Evolutionary conservation across 805 yeast genomes (phyloP).

Genomic region (Cyberlindnera japonica): DNA sequence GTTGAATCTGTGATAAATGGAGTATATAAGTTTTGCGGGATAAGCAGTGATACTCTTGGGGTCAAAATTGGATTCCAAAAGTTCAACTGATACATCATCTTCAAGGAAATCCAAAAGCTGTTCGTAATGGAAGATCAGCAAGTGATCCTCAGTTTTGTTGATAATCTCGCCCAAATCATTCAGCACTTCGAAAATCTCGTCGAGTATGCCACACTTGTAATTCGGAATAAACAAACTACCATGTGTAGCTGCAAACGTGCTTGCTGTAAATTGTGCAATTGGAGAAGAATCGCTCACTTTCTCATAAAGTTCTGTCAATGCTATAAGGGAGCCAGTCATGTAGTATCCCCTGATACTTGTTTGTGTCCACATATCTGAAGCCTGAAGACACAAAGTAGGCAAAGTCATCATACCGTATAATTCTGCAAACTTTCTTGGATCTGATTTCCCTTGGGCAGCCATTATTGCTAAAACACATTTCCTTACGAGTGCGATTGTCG

Average conservation of each 20-base stretch:
- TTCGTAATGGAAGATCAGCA: constrained; percentile 7
- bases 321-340: constrained; percentile 17
- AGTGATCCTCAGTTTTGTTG: constrained; percentile 8
- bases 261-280: constrained; percentile 13
- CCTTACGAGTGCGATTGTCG: constrained; percentile 12
- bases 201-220: constrained; percentile 16
- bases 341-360: constrained; percentile 11
- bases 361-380: constrained; percentile 14
- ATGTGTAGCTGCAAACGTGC: constrained; percentile 4
- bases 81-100: constrained; percentile 3
- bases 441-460: constrained; percentile 10
- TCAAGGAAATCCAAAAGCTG: constrained; percentile 12
- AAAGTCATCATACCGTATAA: constrained; percentile 6
- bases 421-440: constrained; percentile 7
- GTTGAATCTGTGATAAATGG: constrained; percentile 15
- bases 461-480: constrained; percentile 12
- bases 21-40: constrained; percentile 16
- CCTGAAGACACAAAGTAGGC: constrained; percentile 19
- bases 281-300: constrained; percentile 17
- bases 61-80: neutral
- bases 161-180: constrained; percentile 12
- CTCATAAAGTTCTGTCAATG: constrained; percentile 18
- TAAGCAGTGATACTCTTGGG: constrained; percentile 15
- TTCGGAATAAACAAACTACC: constrained; percentile 20
- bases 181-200: constrained; percentile 18